Percentiles rank a stretch among this genome's conserved stretches.
Conservation (phyloP, 805 yeast genomes). For the Pichia insulana region DNA sequence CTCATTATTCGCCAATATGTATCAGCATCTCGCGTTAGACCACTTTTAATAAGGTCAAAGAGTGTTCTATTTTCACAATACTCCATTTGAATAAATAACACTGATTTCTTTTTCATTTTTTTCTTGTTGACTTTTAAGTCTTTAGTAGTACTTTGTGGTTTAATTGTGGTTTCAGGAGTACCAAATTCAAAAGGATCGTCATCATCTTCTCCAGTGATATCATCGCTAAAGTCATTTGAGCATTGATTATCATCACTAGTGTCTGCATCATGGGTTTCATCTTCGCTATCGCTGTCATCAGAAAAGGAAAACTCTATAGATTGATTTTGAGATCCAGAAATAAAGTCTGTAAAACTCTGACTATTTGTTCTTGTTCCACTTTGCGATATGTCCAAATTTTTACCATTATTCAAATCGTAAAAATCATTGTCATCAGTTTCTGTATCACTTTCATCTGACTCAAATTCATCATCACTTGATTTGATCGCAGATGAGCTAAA, state of each 20-base stretch:
- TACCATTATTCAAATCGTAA: neutral
- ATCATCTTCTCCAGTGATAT: conserved; percentile 16
- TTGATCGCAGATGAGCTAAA: conserved; percentile 20
- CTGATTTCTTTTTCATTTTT: conserved; percentile 41
- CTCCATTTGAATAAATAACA: conserved; percentile 94
- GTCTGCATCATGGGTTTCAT: conserved; percentile 20
- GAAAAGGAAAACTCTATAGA: conserved; percentile 45
- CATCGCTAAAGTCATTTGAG: conserved; percentile 15
- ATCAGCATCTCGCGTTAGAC: conserved; percentile 57
- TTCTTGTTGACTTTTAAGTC: conserved; percentile 22
- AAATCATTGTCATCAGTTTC: neutral
- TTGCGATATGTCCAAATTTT: conserved; percentile 7
- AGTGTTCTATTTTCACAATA: conserved; percentile 94
- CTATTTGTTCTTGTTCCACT: conserved; percentile 25
- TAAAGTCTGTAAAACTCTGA: conserved; percentile 49
- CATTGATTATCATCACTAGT: conserved; percentile 16
- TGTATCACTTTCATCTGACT: conserved; percentile 13
- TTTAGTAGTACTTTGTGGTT: conserved; percentile 9
- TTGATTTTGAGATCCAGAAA: conserved; percentile 54
- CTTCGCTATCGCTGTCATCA: conserved; percentile 27
- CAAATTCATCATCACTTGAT: conserved; percentile 25
- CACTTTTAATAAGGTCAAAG: conserved; percentile 71
- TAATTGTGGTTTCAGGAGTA: conserved; percentile 14
- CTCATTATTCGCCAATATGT: conserved; percentile 88
- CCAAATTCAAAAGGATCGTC: conserved; percentile 25